A percentile compares a stretch with the other conserved stretches of the same genome.
Conservation (phyloP, 495 filamentous ascomycete species). For the Sordaria brevicollis region DNA sequence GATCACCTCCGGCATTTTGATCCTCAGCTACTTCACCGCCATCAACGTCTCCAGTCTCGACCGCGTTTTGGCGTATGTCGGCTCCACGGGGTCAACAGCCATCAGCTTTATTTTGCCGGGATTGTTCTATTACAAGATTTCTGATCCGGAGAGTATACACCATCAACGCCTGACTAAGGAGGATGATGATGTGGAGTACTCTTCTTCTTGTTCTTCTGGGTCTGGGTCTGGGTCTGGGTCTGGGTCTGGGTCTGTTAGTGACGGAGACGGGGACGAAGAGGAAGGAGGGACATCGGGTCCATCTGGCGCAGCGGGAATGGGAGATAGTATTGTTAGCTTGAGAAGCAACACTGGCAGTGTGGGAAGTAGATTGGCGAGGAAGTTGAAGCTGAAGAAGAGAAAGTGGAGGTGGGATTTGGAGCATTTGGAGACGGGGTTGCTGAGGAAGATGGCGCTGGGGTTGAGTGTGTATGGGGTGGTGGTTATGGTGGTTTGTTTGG, state of each 20-base stretch:
- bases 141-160: constrained; percentile 67
- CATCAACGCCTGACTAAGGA: constrained; percentile 82
- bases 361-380: constrained; percentile 11
- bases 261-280: constrained; percentile 29
- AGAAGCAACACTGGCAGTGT: constrained; percentile 30
- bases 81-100: constrained; percentile 83
- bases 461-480: constrained; percentile 73
- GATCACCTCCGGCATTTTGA: constrained; percentile 75
- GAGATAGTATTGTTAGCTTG: constrained; percentile 35
- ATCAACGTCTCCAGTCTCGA: constrained; percentile 86
- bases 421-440: constrained; percentile 39
- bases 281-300: constrained; percentile 3
- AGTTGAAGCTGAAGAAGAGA: constrained; percentile 16
- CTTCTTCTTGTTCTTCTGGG: constrained; percentile 8
- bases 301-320: constrained; percentile 28
- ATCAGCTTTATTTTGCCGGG: constrained; percentile 96
- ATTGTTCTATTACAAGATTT: constrained; percentile 97
- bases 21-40: constrained; percentile 75
- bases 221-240: too few relatives aligned
- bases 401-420: constrained; percentile 40
- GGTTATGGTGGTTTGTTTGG: constrained; percentile 83
- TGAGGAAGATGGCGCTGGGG: constrained; percentile 62
- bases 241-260: constrained; percentile 29
- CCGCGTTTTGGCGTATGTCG: constrained; percentile 87
- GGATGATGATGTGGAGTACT: constrained; percentile 57